Evolutionary conservation across 225 moss, liverwort and hornwort genomes (phyloP).

Genomic region (Pseudoscleropodium purum): DNA sequence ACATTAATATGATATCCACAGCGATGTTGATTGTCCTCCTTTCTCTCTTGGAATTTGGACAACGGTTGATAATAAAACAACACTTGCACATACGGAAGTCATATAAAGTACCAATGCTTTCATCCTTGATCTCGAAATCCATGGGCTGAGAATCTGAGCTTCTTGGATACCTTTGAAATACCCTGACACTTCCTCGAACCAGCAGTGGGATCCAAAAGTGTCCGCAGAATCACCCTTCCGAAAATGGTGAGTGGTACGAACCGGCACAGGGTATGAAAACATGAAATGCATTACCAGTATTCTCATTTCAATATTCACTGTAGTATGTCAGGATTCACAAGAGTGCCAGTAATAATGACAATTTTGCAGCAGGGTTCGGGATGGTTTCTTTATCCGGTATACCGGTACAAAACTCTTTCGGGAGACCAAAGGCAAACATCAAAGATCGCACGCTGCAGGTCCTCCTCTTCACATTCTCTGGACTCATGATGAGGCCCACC

Average conservation of each 20-base stretch:
- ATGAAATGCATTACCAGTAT: background rate
- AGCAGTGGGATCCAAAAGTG: background rate
- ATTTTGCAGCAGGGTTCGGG: background rate
- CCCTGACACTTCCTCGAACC: background rate
- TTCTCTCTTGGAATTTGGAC: background rate
- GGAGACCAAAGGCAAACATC: background rate
- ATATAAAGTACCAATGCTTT: too few relatives aligned
- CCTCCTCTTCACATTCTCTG: constrained; percentile 8
- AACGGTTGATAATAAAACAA: background rate
- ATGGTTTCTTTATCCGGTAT: background rate
- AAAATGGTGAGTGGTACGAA: background rate
- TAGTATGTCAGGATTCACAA: too few relatives aligned
- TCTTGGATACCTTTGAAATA: too few relatives aligned
- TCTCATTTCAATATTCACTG: background rate
- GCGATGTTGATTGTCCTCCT: too few relatives aligned
- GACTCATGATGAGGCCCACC: background rate
- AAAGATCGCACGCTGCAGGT: background rate
- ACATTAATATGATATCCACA: too few relatives aligned
- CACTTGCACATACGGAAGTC: background rate
- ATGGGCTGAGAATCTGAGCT: background rate
- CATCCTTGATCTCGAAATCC: background rate
- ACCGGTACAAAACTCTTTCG: background rate
- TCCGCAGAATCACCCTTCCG: background rate
- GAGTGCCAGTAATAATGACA: background rate
- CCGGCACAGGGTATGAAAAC: too few relatives aligned